Evolutionary conservation across 2,329 filamentous ascomycete species (phyloP).

Genomic region (Leptographium flavum): DNA sequence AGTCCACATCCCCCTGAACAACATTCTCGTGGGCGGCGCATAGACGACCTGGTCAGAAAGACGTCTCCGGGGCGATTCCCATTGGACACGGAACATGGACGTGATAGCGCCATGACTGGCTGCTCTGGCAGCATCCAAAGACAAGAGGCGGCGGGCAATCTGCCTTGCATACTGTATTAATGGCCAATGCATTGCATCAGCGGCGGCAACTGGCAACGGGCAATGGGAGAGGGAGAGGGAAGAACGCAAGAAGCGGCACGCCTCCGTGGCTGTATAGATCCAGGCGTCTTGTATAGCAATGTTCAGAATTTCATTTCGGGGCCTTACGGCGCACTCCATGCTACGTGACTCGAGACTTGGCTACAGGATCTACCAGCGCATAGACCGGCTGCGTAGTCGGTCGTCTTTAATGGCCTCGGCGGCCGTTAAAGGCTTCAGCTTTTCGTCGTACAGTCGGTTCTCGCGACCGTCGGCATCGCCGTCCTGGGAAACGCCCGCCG

Average conservation of each 20-base stretch:
- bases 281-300: not conserved
- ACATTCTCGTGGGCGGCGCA: slow-evolving; percentile 53
- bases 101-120: no score
- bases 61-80: no score
- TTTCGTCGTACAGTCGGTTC: slow-evolving; percentile 46
- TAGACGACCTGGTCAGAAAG: no score
- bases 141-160: no score
- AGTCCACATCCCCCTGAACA: slow-evolving; percentile 59
- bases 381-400: no score
- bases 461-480: slow-evolving; percentile 50
- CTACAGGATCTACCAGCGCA: not conserved
- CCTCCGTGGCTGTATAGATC: not conserved
- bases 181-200: no score
- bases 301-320: not conserved
- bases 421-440: slow-evolving; percentile 27
- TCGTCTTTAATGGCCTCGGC: no score
- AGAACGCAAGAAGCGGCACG: not conserved
- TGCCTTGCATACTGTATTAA: not conserved
- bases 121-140: no score
- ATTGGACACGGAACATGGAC: no score
- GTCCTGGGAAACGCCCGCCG: slow-evolving; percentile 53
- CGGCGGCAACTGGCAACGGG: no score
- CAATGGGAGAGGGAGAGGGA: not conserved
- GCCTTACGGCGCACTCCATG: no score
- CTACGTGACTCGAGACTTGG: not conserved